Percentiles rank a stretch among this genome's conserved stretches.
These are phyloP conservation scores for Chaetomiaceae sp. DNA, from an alignment of 2,329 filamentous ascomycete species.

Conservation along the genomic window DNA sequence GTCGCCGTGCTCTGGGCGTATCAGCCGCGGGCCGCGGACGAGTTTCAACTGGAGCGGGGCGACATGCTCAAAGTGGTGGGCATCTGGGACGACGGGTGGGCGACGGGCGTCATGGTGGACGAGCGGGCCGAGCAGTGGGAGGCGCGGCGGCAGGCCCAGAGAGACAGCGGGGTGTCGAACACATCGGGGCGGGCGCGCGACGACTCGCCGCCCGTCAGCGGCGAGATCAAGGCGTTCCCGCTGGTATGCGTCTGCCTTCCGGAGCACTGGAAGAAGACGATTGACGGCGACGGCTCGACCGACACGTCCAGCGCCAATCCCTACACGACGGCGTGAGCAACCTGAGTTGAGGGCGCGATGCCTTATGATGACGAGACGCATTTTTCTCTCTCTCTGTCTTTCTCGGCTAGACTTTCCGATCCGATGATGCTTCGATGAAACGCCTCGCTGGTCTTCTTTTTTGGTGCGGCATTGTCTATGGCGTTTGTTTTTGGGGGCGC, in stretches of 20 bases:
- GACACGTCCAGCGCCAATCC: constrained; percentile 50
- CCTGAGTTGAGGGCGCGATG: constrained; percentile 22
- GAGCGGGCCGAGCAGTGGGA: constrained; percentile 90
- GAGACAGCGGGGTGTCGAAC: constrained; percentile 91
- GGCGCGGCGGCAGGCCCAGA: constrained; percentile 66
- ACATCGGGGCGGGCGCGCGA: constrained; percentile 59
- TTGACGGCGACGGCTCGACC: constrained; percentile 78
- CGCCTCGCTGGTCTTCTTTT: constrained; percentile 17
- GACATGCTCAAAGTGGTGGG: constrained; percentile 98
- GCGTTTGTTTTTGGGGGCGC: constrained; percentile 32
- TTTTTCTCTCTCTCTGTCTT: no score
- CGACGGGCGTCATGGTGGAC: constrained; percentile 79
- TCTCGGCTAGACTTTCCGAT: constrained; percentile 25
- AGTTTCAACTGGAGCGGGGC: constrained; percentile 87
- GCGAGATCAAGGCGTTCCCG: constrained; percentile 96
- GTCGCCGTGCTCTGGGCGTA: constrained; percentile 96
- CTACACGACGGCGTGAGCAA: constrained; percentile 26
- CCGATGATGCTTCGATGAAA: constrained; percentile 32
- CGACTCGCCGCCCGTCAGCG: constrained; percentile 59
- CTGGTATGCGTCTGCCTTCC: constrained; percentile 93
- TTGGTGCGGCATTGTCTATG: constrained; percentile 28
- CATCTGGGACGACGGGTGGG: constrained; percentile 99
- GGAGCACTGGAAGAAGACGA: constrained; percentile 94
- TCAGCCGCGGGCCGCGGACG: constrained; percentile 86
- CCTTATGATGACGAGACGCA: constrained; percentile 25